These are phyloP conservation scores for Xylariaceae sp. DNA, from an alignment of 2,329 filamentous ascomycete genomes.

Conservation along the genomic window DNA sequence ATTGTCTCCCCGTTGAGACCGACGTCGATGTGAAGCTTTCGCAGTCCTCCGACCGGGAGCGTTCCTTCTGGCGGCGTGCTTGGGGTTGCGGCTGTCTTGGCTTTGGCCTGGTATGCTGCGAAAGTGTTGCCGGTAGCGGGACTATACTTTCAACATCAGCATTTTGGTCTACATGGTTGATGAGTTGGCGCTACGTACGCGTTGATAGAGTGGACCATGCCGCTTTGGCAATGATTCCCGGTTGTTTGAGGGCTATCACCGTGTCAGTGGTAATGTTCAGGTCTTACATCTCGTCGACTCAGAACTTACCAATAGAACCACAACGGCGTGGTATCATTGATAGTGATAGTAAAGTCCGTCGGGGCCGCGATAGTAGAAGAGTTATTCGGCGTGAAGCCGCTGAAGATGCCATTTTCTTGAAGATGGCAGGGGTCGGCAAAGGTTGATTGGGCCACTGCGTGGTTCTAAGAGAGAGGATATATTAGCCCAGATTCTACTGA, in stretches of 20 bases:
- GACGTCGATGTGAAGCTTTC: constrained; percentile 33
- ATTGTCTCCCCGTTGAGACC: constrained; percentile 29
- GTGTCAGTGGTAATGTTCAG: too few relatives aligned
- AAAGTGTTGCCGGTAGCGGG: constrained; percentile 33
- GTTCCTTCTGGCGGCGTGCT: constrained; percentile 30
- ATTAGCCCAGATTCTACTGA: constrained; percentile 6
- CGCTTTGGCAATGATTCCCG: constrained; percentile 42
- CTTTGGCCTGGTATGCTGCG: constrained; percentile 31
- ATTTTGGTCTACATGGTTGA: neutral
- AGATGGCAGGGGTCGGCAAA: constrained; percentile 39
- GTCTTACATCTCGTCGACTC: too few relatives aligned
- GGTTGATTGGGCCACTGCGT: constrained; percentile 39
- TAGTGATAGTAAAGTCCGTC: constrained; percentile 41
- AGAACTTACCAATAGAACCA: constrained; percentile 44
- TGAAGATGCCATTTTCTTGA: constrained; percentile 37
- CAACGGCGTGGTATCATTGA: constrained; percentile 43
- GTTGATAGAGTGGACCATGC: constrained; percentile 39
- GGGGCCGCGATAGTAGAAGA: constrained; percentile 29
- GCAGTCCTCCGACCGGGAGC: constrained; percentile 31
- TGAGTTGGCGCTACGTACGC: constrained; percentile 25
- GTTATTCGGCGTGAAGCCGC: constrained; percentile 36
- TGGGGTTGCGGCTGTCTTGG: constrained; percentile 19
- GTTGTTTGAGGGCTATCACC: constrained; percentile 36
- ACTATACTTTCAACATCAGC: constrained; percentile 15
- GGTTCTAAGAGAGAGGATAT: constrained; percentile 33